A percentile compares a stretch with the other conserved stretches of the same genome.
Conservation (phyloP, 1,284 basidiomycete species). For the Volvariella volvacea region DNA sequence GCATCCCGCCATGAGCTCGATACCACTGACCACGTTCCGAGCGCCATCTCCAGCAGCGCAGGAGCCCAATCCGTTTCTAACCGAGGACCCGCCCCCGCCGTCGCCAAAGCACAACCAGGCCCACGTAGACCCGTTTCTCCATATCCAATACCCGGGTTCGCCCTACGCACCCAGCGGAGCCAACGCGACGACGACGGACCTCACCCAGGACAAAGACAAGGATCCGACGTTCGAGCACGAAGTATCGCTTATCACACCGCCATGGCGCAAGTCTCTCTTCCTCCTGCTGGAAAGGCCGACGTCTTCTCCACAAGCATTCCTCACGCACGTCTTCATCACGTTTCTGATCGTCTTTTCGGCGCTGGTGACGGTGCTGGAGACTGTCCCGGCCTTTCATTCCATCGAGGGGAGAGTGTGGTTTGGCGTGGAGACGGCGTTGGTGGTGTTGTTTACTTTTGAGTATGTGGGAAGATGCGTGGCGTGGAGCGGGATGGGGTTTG, state of each 20-base stretch:
- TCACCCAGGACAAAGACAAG: too few species aligned
- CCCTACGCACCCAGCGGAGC: too few species aligned
- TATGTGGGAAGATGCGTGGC: slow-evolving; percentile 60
- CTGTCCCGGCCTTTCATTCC: slow-evolving; percentile 75
- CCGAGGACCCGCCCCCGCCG: too few species aligned
- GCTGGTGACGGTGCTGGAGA: slow-evolving; percentile 78
- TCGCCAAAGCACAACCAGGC: too few species aligned
- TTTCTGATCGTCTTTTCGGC: slow-evolving; percentile 65
- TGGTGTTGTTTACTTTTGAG: slow-evolving; percentile 80
- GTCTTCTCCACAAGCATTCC: slow-evolving; percentile 59
- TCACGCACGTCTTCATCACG: slow-evolving; percentile 58
- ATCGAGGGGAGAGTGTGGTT: slow-evolving; percentile 62
- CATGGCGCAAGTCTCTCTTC: slow-evolving; percentile 52
- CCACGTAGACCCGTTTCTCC: too few species aligned
- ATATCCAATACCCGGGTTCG: too few species aligned
- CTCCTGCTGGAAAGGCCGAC: slow-evolving; percentile 64
- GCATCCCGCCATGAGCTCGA: too few species aligned
- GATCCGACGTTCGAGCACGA: slow-evolving; percentile 24
- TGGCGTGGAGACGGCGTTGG: slow-evolving; percentile 71
- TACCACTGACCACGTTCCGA: too few species aligned
- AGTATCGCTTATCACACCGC: slow-evolving; percentile 35
- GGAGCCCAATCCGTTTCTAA: too few species aligned
- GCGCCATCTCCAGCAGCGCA: too few species aligned
- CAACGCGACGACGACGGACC: too few species aligned
- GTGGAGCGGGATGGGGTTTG: slow-evolving; percentile 49